phyloP scores from a whole-genome alignment of 768 basidiomycete genomes.

The Pisolithus tinctorius region DNA sequence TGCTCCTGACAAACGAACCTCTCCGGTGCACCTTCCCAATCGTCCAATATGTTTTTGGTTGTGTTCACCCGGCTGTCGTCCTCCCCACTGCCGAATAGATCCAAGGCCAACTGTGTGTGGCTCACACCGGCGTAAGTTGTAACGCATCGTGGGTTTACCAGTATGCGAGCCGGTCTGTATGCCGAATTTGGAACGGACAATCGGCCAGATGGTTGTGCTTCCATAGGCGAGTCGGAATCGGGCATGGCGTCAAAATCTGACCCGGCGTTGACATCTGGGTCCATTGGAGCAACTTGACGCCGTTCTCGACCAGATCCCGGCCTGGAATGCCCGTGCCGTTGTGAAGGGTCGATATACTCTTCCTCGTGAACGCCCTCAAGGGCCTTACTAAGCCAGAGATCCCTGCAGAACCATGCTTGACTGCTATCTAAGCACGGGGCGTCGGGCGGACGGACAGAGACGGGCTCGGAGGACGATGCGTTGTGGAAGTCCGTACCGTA shows the following conservation, averaged over 20 bases:
- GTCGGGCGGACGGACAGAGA: conserved; percentile 58
- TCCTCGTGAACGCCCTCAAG: conserved; percentile 63
- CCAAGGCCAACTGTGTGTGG: conserved; percentile 91
- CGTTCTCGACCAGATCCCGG: conserved; percentile 26
- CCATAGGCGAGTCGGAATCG: conserved; percentile 40
- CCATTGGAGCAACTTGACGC: conserved; percentile 30
- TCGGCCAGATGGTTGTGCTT: conserved; percentile 25
- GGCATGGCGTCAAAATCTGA: conserved; percentile 88
- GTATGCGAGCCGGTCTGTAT: conserved; percentile 82
- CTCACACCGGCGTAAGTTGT: conserved; percentile 98
- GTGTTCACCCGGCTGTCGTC: conserved; percentile 41
- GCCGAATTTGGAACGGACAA: conserved; percentile 80
- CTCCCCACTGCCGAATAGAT: conserved; percentile 79
- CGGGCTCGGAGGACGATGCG: conserved; percentile 52
- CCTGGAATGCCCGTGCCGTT: conserved; percentile 6
- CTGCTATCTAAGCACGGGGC: conserved; percentile 90
- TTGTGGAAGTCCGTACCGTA: conserved; percentile 81
- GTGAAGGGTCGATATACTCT: conserved; percentile 19
- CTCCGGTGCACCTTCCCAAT: conserved; percentile 96
- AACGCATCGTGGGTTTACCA: conserved; percentile 94
- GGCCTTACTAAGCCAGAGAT: conserved; percentile 91
- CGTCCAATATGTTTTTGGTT: conserved; percentile 77
- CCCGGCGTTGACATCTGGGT: conserved; percentile 76
- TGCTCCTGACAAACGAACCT: conserved; percentile 98
- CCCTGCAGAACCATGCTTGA: conserved; percentile 97